Evolutionary conservation across 1,284 basidiomycete genomes (phyloP), one percentile per base, ranked within the genome.

Genomic region (Boletus smithii): DNA sequence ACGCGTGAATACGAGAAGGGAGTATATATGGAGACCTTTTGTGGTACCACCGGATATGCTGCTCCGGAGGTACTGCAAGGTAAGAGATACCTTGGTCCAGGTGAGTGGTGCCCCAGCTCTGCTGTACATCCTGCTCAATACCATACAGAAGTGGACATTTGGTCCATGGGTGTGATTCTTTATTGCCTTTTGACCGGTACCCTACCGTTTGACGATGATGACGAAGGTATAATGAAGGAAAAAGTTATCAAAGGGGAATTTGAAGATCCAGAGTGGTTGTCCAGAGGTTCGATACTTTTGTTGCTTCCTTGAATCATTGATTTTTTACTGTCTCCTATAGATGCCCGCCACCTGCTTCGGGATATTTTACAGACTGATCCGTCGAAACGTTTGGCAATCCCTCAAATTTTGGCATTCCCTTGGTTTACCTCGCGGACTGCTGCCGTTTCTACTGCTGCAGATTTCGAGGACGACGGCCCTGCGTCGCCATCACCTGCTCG

Each of bases 151-250:
- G 93, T 97, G 38, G 97, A 99, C 62, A 77, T 97, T 23, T 99
- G 95, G 95, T 98, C 97, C 0, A 75, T 98, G 27, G 95, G 95
- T 4, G 81, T 99, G 51, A 98, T 99, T 46, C 75, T 99, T 8
- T 97, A 95, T 66, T 89, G 86, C n/a, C 79, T 98, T 13, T 75
- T 98, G 30, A 95, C 91, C 0, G 95, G 95, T 2, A 91, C 88
- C 5, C 72, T 98, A n/a, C 95, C 95, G 0, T 98, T 98, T 60
- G 95, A 98, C 60, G 92, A 98, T 59, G 97, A 99, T 52, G 88
- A 98, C 63, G 97, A 99, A 69, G 71, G 75, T 29, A 65, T 88
- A 27, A 98, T 98, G 93, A 88, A 88, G 57, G 73, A 79, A 42
- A 88, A 91, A 66, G 92, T 99, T 54, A 81, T 93, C 46, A 74